These are phyloP conservation scores for Colletotrichum sublineola DNA, from an alignment of 2,329 filamentous ascomycete genomes.

Conservation along the genomic window DNA sequence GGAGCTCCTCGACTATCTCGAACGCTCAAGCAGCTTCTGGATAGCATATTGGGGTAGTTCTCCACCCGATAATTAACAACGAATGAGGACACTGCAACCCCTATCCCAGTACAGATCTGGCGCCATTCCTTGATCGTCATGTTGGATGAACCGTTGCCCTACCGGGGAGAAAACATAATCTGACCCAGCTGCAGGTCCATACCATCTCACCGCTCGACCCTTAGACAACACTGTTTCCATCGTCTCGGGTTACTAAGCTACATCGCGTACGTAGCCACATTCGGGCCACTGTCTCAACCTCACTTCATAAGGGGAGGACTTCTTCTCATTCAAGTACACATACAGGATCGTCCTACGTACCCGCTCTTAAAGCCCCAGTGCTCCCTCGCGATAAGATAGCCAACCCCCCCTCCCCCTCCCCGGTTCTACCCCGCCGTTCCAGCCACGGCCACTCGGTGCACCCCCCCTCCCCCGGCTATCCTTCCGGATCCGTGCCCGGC, in stretches of 20 bases:
- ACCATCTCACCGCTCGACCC: neutral
- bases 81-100: constrained; percentile 11
- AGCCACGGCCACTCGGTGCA: constrained; percentile 21
- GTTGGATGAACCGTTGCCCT: constrained; percentile 2
- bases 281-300: neutral
- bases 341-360: neutral
- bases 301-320: constrained; percentile 35
- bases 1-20: constrained; percentile 13
- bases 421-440: constrained; percentile 25
- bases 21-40: neutral
- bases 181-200: constrained; percentile 1
- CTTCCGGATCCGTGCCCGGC: constrained; percentile 26
- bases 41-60: constrained; percentile 17
- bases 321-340: neutral
- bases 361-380: neutral
- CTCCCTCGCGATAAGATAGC: constrained; percentile 27
- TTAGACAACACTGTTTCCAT: neutral
- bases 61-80: constrained; percentile 1
- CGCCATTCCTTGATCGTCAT: neutral
- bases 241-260: neutral
- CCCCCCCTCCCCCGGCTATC: neutral
- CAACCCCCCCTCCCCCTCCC: neutral
- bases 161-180: neutral
- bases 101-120: constrained; percentile 3
- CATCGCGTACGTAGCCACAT: neutral